These are phyloP conservation scores for Sarocladium strictum DNA, from an alignment of 2,329 filamentous ascomycete species.

Conservation along the genomic window DNA sequence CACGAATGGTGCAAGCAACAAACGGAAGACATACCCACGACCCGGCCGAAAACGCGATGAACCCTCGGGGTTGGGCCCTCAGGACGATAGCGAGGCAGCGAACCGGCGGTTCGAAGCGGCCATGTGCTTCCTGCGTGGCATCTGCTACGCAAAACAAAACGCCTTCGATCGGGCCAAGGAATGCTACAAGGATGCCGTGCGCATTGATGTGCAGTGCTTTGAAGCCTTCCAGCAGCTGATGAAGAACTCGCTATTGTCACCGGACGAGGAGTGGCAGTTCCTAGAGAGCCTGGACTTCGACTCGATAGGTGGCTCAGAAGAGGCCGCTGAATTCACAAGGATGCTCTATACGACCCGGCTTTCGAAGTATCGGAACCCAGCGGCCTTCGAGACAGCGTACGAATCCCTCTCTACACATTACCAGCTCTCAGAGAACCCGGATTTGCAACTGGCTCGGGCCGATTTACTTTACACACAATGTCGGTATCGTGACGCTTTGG, in stretches of 20 bases:
- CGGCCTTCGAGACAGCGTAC: slow-evolving; percentile 75
- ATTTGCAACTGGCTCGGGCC: slow-evolving; percentile 83
- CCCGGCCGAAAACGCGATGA: slow-evolving; percentile 53
- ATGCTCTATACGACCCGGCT: slow-evolving; percentile 94
- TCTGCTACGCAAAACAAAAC: slow-evolving; percentile 96
- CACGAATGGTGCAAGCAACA: slow-evolving; percentile 39
- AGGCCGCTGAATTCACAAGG: slow-evolving; percentile 88
- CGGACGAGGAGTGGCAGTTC: slow-evolving; percentile 85
- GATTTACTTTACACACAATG: slow-evolving; percentile 94
- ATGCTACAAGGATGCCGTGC: slow-evolving; percentile 95
- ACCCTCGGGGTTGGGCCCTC: slow-evolving; percentile 30
- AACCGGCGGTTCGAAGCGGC: slow-evolving; percentile 86
- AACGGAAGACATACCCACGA: slow-evolving; percentile 31
- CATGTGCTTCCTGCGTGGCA: slow-evolving; percentile 92
- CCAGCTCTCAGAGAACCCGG: slow-evolving; percentile 76
- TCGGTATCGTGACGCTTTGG: slow-evolving; percentile 80
- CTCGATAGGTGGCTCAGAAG: slow-evolving; percentile 68
- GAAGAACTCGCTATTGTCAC: slow-evolving; percentile 88
- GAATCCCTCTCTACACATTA: slow-evolving; percentile 94
- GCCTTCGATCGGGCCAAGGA: slow-evolving; percentile 96
- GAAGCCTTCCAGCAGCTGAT: slow-evolving; percentile 98
- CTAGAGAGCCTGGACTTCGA: slow-evolving; percentile 88
- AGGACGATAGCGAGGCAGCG: slow-evolving; percentile 49
- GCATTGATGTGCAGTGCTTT: slow-evolving; percentile 96
- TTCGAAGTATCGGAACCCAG: slow-evolving; percentile 88